Base-by-base conservation (phyloP, 2,329 filamentous ascomycete species). In the Fusarium aywerte region DNA sequence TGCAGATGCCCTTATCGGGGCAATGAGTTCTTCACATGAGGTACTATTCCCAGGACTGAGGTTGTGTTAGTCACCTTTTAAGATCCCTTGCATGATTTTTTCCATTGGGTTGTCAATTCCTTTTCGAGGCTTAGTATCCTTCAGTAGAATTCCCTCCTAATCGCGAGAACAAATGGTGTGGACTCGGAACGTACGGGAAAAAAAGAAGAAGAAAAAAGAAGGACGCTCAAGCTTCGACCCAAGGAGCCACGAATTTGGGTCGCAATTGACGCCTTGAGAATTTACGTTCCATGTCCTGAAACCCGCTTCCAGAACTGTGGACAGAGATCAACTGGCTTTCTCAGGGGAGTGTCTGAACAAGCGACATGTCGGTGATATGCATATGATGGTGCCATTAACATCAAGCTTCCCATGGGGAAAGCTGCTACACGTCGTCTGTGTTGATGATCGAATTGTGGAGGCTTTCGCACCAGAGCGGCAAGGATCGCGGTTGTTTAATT, bases 161-260 rank as follows among this genome's bases (percentile, higher is more conserved):
- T 52, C 12, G n/a, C n/a, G 57, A 54, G 53, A 67, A 18, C 59
- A 50, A 51, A 47, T 21, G 49, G 52, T 48, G 61, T 52, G 57
- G 61, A 43, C 70, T 68, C 64, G 58, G 58, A 58, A 58, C 31
- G 40, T 38, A 29, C 32, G 20, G 33, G 33, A 49, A 54, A 50
- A 21, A 23, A 45, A 50, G 53, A 56, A 49, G 48, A n/a, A n/a
- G n/a, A n/a, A n/a, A n/a, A n/a, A n/a, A n/a, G n/a, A n/a, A n/a
- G n/a, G n/a, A n/a, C n/a, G 42, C 44, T 56, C 55, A 59, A 38
- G 33, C 35, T 42, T 54, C 25, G 32, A 45, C 62, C 66, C 52
- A 52, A 67, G 56, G 58, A 60, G 61, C 62, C 62, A 56, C 55
- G 62, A 50, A 68, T 66, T 65, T 71, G 69, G 60, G 53, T 69